Base-by-base conservation (phyloP, 345 rosid genomes). In the Rhodomyrtus tomentosa region DNA sequence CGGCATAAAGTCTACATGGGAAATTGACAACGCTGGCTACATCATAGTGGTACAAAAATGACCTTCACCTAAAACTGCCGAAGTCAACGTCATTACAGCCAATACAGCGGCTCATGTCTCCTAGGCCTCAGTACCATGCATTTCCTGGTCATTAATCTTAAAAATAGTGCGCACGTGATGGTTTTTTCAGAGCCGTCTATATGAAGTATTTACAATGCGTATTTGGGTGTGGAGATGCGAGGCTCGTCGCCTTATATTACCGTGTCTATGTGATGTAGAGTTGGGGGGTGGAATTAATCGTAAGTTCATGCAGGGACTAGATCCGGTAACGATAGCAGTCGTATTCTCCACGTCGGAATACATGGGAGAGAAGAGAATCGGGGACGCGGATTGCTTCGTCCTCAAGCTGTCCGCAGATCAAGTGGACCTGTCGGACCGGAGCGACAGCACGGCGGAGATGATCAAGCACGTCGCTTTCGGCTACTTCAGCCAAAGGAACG, bases 401-500 rank as follows among this genome's bases (percentile, higher is more conserved):
- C 90, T 97, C 82, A 97, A 94, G 85, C 58, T 97, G 51, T 90
- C 98, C 20, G 95, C 98, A 5, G 94, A 95, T 81, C 98, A 94
- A 90, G 83, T 83, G 2, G 98, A 95, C 86, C 84, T 97, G 54
- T 87, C 93, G 9, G 91, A 90, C 50, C 90, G 99, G 48, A 93
- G 98, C 36, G 99, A 97, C 82, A 92, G 90, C 84, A 90, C 96
- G 0, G 99, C 99, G 2, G 99, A 97, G 90, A 95, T 92, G 94
- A 97, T 97, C 90, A 97, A 95, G 89, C 99, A 97, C 58, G 92
- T 91, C 4, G 91, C 91, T 3, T 95, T 90, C 15, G 98, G 99
- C 58, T 95, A 95, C 92, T 97, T 97, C 91, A 93, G 99, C 91
- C 99, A 97, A 80, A 91, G 93, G 88, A 97, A 90, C 36, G 99